Evolutionary conservation across 2,329 filamentous ascomycete genomes (phyloP).

Genomic region (Trichoderma lentiforme): DNA sequence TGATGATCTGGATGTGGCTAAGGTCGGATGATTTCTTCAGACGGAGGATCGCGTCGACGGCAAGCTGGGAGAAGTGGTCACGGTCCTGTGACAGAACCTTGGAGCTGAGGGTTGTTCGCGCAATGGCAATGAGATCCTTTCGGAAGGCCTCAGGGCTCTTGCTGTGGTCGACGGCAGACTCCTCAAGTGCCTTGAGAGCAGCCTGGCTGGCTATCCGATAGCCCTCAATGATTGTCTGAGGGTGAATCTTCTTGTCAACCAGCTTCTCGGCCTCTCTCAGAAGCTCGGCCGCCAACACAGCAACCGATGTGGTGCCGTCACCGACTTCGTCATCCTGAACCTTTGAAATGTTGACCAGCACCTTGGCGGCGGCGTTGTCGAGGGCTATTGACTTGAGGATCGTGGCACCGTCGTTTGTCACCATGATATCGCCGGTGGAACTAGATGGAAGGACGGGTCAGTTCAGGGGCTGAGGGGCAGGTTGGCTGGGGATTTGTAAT

Average conservation of each 20-base stretch:
- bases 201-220: constrained; percentile 95
- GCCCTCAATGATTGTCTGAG: constrained; percentile 98
- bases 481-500: constrained; percentile 7
- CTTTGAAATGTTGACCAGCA: constrained; percentile 98
- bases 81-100: constrained; percentile 95
- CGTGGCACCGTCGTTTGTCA: constrained; percentile 97
- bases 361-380: constrained; percentile 97
- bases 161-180: constrained; percentile 86
- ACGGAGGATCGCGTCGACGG: constrained; percentile 85
- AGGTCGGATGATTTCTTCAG: constrained; percentile 89
- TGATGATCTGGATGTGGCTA: constrained; percentile 98
- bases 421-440: constrained; percentile 94
- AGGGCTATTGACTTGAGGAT: constrained; percentile 98
- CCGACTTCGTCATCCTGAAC: constrained; percentile 98
- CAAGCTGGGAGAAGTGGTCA: constrained; percentile 84
- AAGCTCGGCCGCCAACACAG: constrained; percentile 90
- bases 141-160: constrained; percentile 78
- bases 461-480: constrained; percentile 17
- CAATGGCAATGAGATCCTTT: constrained; percentile 85
- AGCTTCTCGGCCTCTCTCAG: constrained; percentile 95
- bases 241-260: constrained; percentile 97
- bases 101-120: constrained; percentile 91
- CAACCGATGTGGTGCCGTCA: constrained; percentile 96
- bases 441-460: constrained; percentile 41
- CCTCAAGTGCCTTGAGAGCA: constrained; percentile 78